These are phyloP conservation scores for Geoglossum glabrum DNA, from an alignment of 495 filamentous ascomycete species.

Conservation along the genomic window DNA sequence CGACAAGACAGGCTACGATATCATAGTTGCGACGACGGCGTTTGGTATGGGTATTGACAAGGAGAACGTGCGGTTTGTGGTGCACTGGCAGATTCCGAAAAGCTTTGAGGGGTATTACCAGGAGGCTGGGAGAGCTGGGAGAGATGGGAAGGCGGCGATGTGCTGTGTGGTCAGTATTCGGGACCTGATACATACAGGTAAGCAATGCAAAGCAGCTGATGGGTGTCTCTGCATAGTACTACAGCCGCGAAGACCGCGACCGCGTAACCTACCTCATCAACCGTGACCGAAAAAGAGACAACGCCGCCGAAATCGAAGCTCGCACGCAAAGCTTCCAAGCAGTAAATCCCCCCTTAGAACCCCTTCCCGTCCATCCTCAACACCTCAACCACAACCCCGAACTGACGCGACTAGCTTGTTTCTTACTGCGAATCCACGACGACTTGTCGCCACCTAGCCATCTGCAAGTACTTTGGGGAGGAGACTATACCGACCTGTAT, in stretches of 20 bases:
- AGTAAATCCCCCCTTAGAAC: not conserved
- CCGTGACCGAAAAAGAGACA: not conserved
- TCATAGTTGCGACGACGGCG: constrained; percentile 86
- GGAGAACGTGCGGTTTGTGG: constrained; percentile 75
- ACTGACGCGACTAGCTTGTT: constrained; percentile 27
- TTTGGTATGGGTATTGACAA: constrained; percentile 99
- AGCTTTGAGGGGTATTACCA: constrained; percentile 92
- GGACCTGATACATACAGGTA: constrained; percentile 63
- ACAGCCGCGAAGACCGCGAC: constrained; percentile 5
- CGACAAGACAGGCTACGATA: constrained; percentile 53
- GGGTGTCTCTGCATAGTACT: constrained; percentile 11
- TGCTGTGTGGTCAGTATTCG: constrained; percentile 38
- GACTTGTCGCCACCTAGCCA: constrained; percentile 53
- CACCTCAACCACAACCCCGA: not conserved
- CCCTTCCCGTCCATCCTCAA: not conserved
- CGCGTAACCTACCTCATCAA: constrained; percentile 1
- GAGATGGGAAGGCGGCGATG: constrained; percentile 66
- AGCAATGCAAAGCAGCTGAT: not conserved
- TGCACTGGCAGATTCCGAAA: constrained; percentile 83
- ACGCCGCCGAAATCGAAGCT: not conserved
- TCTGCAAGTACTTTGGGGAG: constrained; percentile 71
- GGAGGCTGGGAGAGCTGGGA: constrained; percentile 78
- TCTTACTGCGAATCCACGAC: constrained; percentile 62
- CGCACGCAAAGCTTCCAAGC: constrained; percentile 25
- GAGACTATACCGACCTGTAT: constrained; percentile 35